These are phyloP conservation scores for Alopecurus myosuroides DNA, from an alignment of 176 grass and related monocot species.

Conservation along the genomic window DNA sequence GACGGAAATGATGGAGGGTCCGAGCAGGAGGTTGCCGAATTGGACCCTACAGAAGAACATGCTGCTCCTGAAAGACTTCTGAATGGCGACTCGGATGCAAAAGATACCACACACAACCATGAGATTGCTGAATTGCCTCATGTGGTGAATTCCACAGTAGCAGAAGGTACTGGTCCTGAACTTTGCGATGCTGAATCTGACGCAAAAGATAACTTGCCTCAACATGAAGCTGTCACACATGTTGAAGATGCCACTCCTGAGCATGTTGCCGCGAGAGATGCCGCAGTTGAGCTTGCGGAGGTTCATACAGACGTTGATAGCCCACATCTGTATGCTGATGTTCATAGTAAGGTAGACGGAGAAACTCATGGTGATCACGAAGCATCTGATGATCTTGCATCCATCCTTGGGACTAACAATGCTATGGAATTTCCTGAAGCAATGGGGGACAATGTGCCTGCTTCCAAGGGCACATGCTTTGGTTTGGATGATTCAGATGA, in stretches of 20 bases:
- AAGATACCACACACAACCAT: not conserved
- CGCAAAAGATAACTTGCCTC: not conserved
- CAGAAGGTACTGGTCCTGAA: not conserved
- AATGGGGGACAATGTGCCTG: slow-evolving; percentile 11
- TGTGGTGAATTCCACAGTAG: not conserved
- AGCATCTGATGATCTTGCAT: not conserved
- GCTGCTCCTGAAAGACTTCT: not conserved
- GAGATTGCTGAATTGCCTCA: not conserved
- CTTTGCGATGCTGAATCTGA: not conserved
- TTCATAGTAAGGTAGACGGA: not conserved
- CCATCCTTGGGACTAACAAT: not conserved
- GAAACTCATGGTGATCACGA: not conserved
- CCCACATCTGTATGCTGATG: not conserved
- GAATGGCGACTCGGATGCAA: not conserved
- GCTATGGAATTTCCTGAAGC: slow-evolving; percentile 1
- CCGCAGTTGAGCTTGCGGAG: not conserved
- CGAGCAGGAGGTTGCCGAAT: not conserved
- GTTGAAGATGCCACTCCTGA: not conserved
- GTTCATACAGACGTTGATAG: not conserved
- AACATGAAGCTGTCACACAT: not conserved
- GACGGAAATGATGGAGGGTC: not conserved
- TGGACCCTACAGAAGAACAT: not conserved
- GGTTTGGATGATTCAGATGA: slow-evolving; percentile 40
- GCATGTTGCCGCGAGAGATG: not conserved
- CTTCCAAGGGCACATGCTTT: slow-evolving; percentile 17